A percentile compares a stretch with the other conserved stretches of the same genome.
phyloP scores from a whole-genome alignment of 345 rosid species.

The Mangifera indica region DNA sequence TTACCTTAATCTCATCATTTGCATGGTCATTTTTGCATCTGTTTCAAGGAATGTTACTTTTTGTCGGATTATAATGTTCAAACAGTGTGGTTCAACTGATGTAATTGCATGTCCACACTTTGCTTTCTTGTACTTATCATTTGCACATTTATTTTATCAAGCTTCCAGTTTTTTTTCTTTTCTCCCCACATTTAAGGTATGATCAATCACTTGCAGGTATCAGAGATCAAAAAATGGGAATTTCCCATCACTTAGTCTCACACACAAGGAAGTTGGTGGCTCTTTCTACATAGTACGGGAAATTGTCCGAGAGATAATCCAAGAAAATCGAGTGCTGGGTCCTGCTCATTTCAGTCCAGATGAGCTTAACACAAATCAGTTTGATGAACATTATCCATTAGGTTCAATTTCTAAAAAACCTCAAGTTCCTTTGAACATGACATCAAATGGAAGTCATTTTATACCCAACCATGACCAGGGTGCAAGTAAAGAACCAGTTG shows the following conservation, averaged over 20 bases:
- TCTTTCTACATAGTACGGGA: constrained; percentile 92
- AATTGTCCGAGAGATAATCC: constrained; percentile 93
- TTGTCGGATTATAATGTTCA: neutral
- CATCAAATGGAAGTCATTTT: constrained; percentile 39
- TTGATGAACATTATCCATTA: constrained; percentile 47
- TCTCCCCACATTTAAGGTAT: neutral
- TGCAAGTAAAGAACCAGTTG: constrained; percentile 23
- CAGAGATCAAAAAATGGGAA: constrained; percentile 67
- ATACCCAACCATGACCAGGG: constrained; percentile 27
- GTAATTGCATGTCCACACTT: neutral
- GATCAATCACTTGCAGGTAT: constrained; percentile 45
- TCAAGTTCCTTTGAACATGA: constrained; percentile 30
- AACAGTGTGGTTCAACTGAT: neutral
- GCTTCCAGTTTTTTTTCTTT: neutral
- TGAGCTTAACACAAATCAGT: constrained; percentile 37
- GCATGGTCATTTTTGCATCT: neutral
- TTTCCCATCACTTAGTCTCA: constrained; percentile 79
- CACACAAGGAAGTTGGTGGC: constrained; percentile 95
- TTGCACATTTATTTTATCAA: neutral
- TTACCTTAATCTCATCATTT: neutral
- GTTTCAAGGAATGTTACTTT: neutral
- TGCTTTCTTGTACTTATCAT: neutral
- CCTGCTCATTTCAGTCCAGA: constrained; percentile 53
- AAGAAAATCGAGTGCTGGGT: constrained; percentile 93
- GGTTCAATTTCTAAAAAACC: constrained; percentile 60